Conservation (phyloP, 768 basidiomycete species). For the Mycena belliarum region DNA sequence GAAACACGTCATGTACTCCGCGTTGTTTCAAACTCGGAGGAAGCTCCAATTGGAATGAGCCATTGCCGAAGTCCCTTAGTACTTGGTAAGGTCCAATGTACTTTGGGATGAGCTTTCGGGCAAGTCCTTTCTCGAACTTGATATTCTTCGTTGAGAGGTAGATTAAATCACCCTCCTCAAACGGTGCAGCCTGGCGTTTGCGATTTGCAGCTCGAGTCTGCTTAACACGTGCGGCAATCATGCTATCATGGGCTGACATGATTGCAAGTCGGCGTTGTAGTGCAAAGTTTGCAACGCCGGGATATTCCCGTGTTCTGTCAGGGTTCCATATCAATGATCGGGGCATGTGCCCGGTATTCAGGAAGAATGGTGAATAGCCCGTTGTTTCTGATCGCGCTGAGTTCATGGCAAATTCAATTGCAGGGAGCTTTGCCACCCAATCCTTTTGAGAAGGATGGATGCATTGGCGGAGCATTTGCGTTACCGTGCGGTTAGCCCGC, state of each 20-base stretch:
- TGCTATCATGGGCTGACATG: neutral
- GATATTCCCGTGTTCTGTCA: neutral
- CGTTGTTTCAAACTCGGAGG: slow-evolving; percentile 22
- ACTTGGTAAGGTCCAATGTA: slow-evolving; percentile 33
- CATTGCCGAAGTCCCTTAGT: slow-evolving; percentile 9
- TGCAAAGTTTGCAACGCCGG: neutral
- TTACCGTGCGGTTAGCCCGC: neutral
- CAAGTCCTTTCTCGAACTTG: slow-evolving; percentile 25
- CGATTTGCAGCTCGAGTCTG: neutral
- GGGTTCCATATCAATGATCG: neutral
- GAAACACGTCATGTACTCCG: slow-evolving; percentile 2
- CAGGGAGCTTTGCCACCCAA: neutral
- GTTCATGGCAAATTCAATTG: neutral
- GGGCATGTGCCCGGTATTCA: neutral
- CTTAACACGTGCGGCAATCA: neutral
- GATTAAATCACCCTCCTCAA: neutral
- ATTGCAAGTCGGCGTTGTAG: neutral
- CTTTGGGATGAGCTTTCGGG: slow-evolving; percentile 31
- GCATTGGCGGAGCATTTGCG: neutral
- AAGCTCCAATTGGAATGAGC: slow-evolving; percentile 21
- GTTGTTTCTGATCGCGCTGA: neutral
- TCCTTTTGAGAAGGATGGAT: neutral
- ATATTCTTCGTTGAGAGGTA: slow-evolving; percentile 33
- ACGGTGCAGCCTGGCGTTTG: neutral
- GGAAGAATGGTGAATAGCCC: neutral